phyloP scores from a whole-genome alignment of 2,329 filamentous ascomycete species.

The Colletotrichum sojae region DNA sequence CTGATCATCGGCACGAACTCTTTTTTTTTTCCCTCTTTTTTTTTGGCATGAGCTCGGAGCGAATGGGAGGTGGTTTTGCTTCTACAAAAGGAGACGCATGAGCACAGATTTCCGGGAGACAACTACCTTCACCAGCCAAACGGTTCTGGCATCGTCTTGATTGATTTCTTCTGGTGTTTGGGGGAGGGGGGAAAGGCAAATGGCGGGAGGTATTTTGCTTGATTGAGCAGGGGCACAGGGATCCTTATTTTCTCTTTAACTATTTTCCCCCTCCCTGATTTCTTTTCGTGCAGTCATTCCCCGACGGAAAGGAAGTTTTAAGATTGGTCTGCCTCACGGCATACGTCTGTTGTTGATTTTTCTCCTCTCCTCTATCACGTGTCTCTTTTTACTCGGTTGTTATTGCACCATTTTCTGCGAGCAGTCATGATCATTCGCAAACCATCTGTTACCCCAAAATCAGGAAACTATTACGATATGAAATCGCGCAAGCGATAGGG shows the following conservation, averaged over 20 bases:
- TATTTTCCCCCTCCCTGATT: too few relatives aligned
- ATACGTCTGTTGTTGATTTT: constrained; percentile 45
- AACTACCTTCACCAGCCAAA: constrained; percentile 4
- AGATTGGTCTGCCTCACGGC: constrained; percentile 55
- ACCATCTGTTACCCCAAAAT: constrained; percentile 25
- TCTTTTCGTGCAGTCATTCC: constrained; percentile 39
- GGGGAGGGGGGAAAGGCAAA: constrained; percentile 7
- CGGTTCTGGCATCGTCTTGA: constrained; percentile 25
- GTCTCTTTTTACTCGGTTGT: not conserved
- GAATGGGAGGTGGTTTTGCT: constrained; percentile 12
- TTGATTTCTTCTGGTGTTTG: constrained; percentile 29
- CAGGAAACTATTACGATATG: constrained; percentile 28
- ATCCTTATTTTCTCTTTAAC: constrained; percentile 23
- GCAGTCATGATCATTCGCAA: not conserved
- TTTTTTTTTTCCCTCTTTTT: constrained; percentile 6
- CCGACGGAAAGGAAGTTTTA: constrained; percentile 44
- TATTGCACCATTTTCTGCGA: not conserved
- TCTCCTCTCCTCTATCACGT: constrained; percentile 40
- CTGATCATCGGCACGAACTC: constrained; percentile 15
- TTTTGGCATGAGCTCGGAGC: constrained; percentile 15
- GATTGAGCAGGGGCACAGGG: constrained; percentile 25
- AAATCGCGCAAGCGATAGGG: constrained; percentile 37
- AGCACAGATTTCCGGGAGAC: not conserved
- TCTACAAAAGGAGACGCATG: constrained; percentile 5
- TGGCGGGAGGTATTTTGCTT: constrained; percentile 34